phyloP scores from a whole-genome alignment of 148 eudicot species.

The Tetragonia tetragonoides region DNA sequence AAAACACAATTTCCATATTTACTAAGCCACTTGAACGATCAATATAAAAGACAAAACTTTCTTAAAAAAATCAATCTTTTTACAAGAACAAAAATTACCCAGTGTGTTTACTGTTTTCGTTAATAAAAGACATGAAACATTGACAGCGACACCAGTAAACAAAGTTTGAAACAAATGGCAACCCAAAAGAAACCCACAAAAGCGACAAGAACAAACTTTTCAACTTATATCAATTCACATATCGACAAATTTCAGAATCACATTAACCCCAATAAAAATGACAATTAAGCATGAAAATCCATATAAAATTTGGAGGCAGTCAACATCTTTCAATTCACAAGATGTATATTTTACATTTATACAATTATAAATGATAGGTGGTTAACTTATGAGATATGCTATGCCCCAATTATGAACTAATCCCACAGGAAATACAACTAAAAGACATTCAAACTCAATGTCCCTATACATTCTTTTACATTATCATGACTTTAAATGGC shows the following conservation, averaged over 20 bases:
- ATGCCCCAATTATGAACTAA: too few species aligned
- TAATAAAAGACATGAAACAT: background rate
- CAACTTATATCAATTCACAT: background rate
- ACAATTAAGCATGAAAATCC: background rate
- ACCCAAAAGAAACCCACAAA: background rate
- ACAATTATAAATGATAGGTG: too few species aligned
- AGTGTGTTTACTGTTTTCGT: background rate
- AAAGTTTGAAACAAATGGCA: background rate
- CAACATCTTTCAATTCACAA: too few species aligned
- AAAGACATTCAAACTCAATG: too few species aligned
- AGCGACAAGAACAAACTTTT: background rate
- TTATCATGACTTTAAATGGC: background rate
- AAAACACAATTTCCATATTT: background rate
- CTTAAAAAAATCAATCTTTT: background rate
- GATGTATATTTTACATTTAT: too few species aligned
- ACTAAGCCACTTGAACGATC: background rate
- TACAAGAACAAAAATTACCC: background rate
- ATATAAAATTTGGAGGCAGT: too few species aligned
- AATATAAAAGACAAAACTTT: too few species aligned
- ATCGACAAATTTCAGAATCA: background rate
- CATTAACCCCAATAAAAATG: background rate
- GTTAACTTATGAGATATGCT: too few species aligned
- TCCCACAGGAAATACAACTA: too few species aligned
- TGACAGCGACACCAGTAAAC: background rate
- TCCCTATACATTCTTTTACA: too few species aligned